Percentiles rank a stretch among this genome's conserved stretches.
Conservation (phyloP, 2,329 filamentous ascomycete species). For the Leptographium procerum region DNA sequence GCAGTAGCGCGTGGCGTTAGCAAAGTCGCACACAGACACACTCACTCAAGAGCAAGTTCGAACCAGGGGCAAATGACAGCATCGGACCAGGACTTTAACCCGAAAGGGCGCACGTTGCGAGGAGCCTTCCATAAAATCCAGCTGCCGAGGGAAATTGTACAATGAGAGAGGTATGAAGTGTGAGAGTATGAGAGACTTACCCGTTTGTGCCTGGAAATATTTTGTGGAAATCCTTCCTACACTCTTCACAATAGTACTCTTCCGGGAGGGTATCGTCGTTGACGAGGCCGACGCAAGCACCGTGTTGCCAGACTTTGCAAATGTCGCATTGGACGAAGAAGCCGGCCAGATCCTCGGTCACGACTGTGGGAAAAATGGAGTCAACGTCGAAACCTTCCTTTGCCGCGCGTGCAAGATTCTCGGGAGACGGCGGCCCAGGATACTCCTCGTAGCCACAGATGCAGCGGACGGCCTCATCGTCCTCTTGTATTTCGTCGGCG, state of each 20-base stretch:
- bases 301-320: slow-evolving; percentile 98
- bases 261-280: slow-evolving; percentile 88
- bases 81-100: too few species aligned
- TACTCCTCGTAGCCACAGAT: slow-evolving; percentile 93
- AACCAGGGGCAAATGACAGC: too few species aligned
- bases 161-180: background rate
- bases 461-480: slow-evolving; percentile 91
- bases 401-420: slow-evolving; percentile 36
- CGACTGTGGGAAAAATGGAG: slow-evolving; percentile 46
- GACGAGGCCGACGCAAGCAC: slow-evolving; percentile 93
- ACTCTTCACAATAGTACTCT: slow-evolving; percentile 96
- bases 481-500: slow-evolving; percentile 61
- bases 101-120: too few species aligned
- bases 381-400: slow-evolving; percentile 48
- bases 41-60: background rate
- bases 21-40: slow-evolving; percentile 7
- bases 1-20: slow-evolving; percentile 25
- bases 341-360: slow-evolving; percentile 78
- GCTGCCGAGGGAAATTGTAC: background rate
- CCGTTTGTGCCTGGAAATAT: slow-evolving; percentile 71
- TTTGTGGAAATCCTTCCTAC: slow-evolving; percentile 81
- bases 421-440: slow-evolving; percentile 63
- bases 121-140: background rate
- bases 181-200: slow-evolving; percentile 40
- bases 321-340: slow-evolving; percentile 97